These are phyloP conservation scores for Globisporangium paddicum DNA, from an alignment of 352 stramenopile species.

Conservation along the genomic window DNA sequence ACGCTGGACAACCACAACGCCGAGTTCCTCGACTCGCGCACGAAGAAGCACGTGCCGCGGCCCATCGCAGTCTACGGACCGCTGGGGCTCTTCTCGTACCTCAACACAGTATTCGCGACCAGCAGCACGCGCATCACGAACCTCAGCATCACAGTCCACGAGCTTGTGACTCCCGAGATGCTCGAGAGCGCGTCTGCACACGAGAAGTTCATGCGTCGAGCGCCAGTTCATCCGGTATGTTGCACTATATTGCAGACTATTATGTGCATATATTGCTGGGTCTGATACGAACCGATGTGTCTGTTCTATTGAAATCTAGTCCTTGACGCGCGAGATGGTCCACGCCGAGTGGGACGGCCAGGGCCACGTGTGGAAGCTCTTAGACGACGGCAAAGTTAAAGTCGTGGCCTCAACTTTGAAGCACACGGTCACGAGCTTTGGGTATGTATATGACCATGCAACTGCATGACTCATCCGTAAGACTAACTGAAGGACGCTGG, in stretches of 20 bases:
- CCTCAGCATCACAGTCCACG: slow-evolving; percentile 66
- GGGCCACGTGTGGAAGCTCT: slow-evolving; percentile 59
- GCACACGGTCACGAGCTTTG: slow-evolving; percentile 78
- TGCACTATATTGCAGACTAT: neutral
- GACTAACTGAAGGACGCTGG: neutral
- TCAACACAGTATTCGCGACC: slow-evolving; percentile 67
- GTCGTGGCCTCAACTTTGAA: slow-evolving; percentile 66
- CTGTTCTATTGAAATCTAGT: slow-evolving; percentile 3
- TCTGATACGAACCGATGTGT: slow-evolving; percentile 17
- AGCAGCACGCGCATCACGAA: slow-evolving; percentile 69
- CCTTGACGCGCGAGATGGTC: slow-evolving; percentile 47
- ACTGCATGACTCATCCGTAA: too few species aligned
- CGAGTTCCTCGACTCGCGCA: slow-evolving; percentile 48
- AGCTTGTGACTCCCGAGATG: slow-evolving; percentile 56
- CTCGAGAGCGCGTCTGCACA: slow-evolving; percentile 37
- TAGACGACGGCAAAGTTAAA: slow-evolving; percentile 58
- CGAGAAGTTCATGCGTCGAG: slow-evolving; percentile 60
- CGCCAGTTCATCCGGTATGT: slow-evolving; percentile 51
- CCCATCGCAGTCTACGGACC: slow-evolving; percentile 78
- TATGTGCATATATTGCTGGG: neutral
- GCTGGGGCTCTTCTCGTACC: slow-evolving; percentile 66
- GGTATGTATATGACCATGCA: too few species aligned
- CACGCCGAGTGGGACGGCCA: slow-evolving; percentile 52
- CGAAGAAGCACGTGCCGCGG: slow-evolving; percentile 33
- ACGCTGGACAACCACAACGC: slow-evolving; percentile 81